Evolutionary conservation across 1,284 basidiomycete genomes (phyloP), one percentile per base, ranked within the genome.

Genomic region (Ganoderma sinense): DNA sequence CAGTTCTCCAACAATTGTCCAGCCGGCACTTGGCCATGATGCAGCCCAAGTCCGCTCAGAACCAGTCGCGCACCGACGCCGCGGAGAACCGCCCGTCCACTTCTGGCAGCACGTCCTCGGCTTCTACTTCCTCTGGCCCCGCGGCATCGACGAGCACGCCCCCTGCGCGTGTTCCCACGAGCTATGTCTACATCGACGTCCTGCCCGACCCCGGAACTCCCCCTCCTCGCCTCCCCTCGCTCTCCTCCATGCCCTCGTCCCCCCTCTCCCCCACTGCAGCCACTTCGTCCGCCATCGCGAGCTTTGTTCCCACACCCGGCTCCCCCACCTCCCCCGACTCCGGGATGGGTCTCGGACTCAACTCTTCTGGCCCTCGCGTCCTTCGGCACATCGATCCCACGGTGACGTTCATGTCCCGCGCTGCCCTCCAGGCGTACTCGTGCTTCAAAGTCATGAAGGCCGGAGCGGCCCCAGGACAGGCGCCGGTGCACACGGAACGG

Each of bases 381-480:
- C 82, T 92, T 64, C 80, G 81, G 23, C 81, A 84, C 62, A 91
- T 92, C 72, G 89, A 92, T 74, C 88, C 90, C 0, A 88, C 87
- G 6, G 84, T 93, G 41, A 89, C 91, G 18, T 89, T 92, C 76
- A 78, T 87, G 62, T 85, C 89, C 4, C 84, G 80, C 10, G 78
- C 83, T 5, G 75, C 82, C 2, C 82, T 89, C 39, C 77, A 78
- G 20, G 89, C 89, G 23, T 82, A 84, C 56, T 90, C 89, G 3
- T 79, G 81, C 45, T 92, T 88, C 79, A 84, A 84, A 1, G 88
- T 93, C 2, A 83, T 86, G 65, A 76, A 64, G 63, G 81, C 16
- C 82, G 67, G 71, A 41, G 66, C 45, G 83, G 62, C 39, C 65
- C 20, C 53, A 4, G 86, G 84, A 8, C 80, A 80, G n/a, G 20